phyloP scores from a whole-genome alignment of 164 flowering plant species.

The Dillenia suffruticosa region DNA sequence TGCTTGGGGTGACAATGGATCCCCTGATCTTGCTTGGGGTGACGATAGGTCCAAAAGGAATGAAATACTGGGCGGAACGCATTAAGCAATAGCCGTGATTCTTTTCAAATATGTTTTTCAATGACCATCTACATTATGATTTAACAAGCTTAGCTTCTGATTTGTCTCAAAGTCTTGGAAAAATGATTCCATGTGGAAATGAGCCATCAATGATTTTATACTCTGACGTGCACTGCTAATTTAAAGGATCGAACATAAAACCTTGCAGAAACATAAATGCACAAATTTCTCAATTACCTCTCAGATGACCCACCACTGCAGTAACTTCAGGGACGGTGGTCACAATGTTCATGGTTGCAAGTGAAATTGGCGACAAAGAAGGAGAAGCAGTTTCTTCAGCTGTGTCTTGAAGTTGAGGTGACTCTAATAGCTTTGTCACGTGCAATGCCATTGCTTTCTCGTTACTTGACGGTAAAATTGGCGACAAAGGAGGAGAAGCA shows the following conservation, averaged over 20 bases:
- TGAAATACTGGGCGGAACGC: too few species aligned
- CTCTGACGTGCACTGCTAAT: neutral
- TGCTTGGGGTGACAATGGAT: too few species aligned
- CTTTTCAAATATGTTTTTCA: too few species aligned
- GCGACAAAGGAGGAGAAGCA: conserved; percentile 80
- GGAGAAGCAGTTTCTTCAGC: conserved; percentile 58
- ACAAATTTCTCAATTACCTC: conserved; percentile 37
- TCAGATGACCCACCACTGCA: conserved; percentile 34
- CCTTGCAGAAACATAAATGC: neutral
- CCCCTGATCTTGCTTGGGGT: too few species aligned
- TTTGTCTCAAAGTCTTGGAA: too few species aligned
- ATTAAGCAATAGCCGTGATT: too few species aligned
- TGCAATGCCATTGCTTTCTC: conserved; percentile 52
- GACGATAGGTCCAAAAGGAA: too few species aligned
- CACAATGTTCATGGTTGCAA: conserved; percentile 31
- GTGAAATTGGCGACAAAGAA: conserved; percentile 73
- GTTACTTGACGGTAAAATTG: conserved; percentile 74
- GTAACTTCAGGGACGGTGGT: conserved; percentile 29
- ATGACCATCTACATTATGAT: too few species aligned
- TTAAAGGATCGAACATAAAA: neutral
- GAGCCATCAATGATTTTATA: too few species aligned
- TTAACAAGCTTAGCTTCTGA: too few species aligned
- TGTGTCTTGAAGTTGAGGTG: conserved; percentile 27
- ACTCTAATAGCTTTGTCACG: conserved; percentile 38
- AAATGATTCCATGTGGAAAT: too few species aligned